These are phyloP conservation scores for Colletotrichum phormii DNA, from an alignment of 2,329 filamentous ascomycete genomes.

Conservation along the genomic window DNA sequence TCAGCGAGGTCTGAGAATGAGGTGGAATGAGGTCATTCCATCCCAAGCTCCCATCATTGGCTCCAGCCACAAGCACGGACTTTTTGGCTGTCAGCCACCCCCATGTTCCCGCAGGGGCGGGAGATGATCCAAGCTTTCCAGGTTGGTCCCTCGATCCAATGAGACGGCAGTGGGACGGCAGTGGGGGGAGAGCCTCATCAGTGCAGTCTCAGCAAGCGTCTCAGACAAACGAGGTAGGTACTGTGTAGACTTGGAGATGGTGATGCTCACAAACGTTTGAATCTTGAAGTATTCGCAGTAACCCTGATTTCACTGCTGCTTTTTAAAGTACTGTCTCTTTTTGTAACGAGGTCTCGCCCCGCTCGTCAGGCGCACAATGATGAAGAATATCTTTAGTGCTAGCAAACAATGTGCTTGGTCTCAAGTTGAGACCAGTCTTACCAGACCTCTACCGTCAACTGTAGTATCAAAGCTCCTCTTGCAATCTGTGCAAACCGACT, in stretches of 20 bases:
- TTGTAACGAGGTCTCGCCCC: not conserved
- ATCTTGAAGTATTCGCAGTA: not conserved
- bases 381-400: not conserved
- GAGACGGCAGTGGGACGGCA: not conserved
- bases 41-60: conserved; percentile 17
- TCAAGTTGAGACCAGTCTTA: too few relatives aligned
- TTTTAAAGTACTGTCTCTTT: not conserved
- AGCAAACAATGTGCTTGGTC: not conserved
- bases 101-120: conserved; percentile 23
- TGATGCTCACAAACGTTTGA: not conserved
- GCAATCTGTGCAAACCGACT: not conserved
- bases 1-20: conserved; percentile 1
- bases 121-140: conserved; percentile 25
- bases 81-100: conserved; percentile 21
- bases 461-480: not conserved
- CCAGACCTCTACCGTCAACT: too few relatives aligned
- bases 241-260: not conserved
- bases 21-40: conserved; percentile 31
- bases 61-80: conserved; percentile 17
- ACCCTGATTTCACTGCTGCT: not conserved
- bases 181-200: conserved; percentile 11
- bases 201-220: not conserved
- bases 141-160: not conserved
- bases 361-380: not conserved
- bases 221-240: conserved; percentile 2